These are phyloP conservation scores for Opeltia flavorubescens DNA, from an alignment of 495 filamentous ascomycete species.

Conservation along the genomic window DNA sequence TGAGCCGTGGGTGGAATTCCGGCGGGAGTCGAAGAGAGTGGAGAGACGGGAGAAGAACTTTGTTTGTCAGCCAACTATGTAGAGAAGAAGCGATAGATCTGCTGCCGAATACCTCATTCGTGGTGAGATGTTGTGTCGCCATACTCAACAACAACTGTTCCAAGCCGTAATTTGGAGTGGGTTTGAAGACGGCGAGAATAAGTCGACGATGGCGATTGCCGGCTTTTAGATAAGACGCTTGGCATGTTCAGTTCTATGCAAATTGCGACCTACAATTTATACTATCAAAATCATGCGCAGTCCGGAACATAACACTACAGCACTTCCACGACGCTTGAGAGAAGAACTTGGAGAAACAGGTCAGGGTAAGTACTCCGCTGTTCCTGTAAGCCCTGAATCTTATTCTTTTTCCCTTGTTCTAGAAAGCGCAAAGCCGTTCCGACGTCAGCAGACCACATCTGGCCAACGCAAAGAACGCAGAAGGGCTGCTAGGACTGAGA, in stretches of 20 bases:
- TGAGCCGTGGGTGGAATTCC: constrained; percentile 57
- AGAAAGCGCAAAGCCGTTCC: constrained; percentile 21
- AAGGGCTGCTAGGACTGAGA: constrained; percentile 40
- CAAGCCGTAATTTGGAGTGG: too few relatives aligned
- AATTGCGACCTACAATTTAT: neutral
- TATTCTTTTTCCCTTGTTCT: neutral
- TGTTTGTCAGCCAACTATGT: neutral
- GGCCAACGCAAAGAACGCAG: constrained; percentile 45
- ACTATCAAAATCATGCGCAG: constrained; percentile 20
- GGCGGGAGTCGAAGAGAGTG: constrained; percentile 55
- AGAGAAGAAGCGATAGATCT: neutral
- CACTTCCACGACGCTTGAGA: constrained; percentile 46
- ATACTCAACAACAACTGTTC: too few relatives aligned
- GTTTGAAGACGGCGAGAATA: too few relatives aligned
- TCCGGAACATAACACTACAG: constrained; percentile 41
- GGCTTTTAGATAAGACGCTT: neutral
- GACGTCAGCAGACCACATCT: constrained; percentile 26
- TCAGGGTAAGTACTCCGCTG: too few relatives aligned
- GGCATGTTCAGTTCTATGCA: neutral
- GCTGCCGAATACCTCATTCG: too few relatives aligned
- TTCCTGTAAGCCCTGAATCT: too few relatives aligned
- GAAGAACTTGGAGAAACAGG: constrained; percentile 41
- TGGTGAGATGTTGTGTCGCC: too few relatives aligned
- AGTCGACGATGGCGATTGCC: neutral
- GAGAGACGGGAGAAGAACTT: constrained; percentile 81